Evolutionary conservation across 75 land plant genomes (phyloP).

Genomic region (Ceratopteris richardii): DNA sequence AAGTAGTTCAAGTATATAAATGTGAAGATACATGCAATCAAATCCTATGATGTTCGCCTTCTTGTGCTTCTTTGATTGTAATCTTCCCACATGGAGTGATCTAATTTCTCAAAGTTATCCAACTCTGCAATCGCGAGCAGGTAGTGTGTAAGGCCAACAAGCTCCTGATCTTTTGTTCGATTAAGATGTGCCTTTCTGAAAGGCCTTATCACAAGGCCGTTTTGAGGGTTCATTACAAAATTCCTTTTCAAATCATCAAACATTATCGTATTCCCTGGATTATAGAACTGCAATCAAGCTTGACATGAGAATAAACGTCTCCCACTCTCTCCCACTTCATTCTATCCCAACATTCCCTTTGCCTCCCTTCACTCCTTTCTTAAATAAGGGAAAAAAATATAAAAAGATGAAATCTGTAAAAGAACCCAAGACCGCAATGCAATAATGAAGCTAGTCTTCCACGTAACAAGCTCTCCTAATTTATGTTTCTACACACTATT

Average conservation of each 20-base stretch:
- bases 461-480: too few species aligned
- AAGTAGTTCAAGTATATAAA: too few species aligned
- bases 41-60: conserved; percentile 1
- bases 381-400: too few species aligned
- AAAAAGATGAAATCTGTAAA: too few species aligned
- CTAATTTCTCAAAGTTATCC: conserved; percentile 57
- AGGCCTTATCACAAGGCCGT: conserved; percentile 84
- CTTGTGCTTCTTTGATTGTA: conserved; percentile 36
- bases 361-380: too few species aligned
- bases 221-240: conserved; percentile 98
- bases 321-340: too few species aligned
- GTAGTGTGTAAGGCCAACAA: conserved; percentile 73
- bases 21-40: too few species aligned
- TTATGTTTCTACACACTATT: too few species aligned
- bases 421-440: too few species aligned
- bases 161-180: conserved; percentile 70
- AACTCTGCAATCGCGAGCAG: conserved; percentile 83
- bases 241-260: conserved; percentile 93
- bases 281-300: conserved; percentile 75
- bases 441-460: too few species aligned
- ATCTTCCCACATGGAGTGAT: conserved; percentile 66
- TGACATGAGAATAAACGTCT: neutral
- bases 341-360: too few species aligned
- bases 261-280: conserved; percentile 81
- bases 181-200: conserved; percentile 86